Conservation (phyloP, 176 grass and related monocot species). For the Alloteropsis semialata region DNA sequence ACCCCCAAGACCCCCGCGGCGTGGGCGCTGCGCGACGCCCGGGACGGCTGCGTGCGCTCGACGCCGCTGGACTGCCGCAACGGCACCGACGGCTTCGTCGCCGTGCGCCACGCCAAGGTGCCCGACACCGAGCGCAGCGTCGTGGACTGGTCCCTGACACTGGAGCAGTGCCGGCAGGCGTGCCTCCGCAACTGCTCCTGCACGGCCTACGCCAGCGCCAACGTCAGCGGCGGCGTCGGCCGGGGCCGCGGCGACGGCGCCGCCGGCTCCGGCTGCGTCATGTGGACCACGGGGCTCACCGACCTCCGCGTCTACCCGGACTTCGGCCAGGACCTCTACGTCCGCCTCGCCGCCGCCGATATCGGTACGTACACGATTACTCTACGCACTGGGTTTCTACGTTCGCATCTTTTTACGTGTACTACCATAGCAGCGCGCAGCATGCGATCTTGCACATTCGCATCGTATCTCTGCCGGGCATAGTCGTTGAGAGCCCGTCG, state of each 20-base stretch:
- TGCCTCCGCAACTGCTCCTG: conserved; percentile 63
- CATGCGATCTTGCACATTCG: not conserved
- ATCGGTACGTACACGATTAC: conserved; percentile 34
- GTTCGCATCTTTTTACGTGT: not conserved
- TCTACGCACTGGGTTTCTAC: not conserved
- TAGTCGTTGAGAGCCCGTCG: not conserved
- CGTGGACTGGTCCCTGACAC: conserved; percentile 26
- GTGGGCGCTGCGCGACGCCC: conserved; percentile 44
- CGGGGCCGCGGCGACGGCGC: not conserved
- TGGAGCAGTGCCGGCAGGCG: conserved; percentile 35
- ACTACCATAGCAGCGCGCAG: not conserved
- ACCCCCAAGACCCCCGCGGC: conserved; percentile 21
- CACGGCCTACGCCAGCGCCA: conserved; percentile 50
- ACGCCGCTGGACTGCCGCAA: conserved; percentile 38
- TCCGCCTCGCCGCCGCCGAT: conserved; percentile 46
- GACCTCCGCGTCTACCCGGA: conserved; percentile 53
- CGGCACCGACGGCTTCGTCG: conserved; percentile 44
- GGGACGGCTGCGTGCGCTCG: conserved; percentile 44
- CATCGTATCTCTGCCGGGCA: not conserved
- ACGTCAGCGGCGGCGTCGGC: conserved; percentile 33
- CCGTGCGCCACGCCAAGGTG: conserved; percentile 51
- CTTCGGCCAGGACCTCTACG: conserved; percentile 58
- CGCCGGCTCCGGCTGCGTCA: conserved; percentile 38
- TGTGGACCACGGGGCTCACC: conserved; percentile 46
- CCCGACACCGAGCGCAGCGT: conserved; percentile 51